Base-by-base conservation (phyloP, 805 yeast species). In the Lachancea meyersii region DNA sequence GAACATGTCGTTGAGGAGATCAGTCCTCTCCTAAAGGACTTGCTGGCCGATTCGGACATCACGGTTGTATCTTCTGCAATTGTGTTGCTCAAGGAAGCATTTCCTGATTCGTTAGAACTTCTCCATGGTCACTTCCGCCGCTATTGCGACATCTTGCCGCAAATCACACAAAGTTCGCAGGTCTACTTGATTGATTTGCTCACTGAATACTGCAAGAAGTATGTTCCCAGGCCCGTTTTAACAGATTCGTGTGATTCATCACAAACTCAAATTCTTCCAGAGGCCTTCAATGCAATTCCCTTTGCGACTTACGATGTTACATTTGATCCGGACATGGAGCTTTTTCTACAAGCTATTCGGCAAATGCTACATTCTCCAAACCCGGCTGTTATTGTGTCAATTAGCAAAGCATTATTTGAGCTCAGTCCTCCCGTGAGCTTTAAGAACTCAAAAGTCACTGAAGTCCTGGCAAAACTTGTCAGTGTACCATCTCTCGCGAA, bases 131-230 rank as follows among this genome's bases (percentile, higher is more conserved):
- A 79, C 51, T 84, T 73, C 57, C 72, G 84, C 23, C 71, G 79
- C 17, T 72, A 73, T 38, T 78, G 86, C 45, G 55, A 65, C 1
- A 61, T 70, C 24, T 48, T 77, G 21, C 49, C 55, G 0, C 68
- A 72, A 1, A 68, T 91, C 42, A 95, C 88, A 45, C 82, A 80
- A 41, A 86, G 88, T 83, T 65, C 86, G 7, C 88, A 84, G 54
- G 60, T 72, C 0, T 55, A 68, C 9, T 60, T 80, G 13, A 64
- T 86, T 17, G 85, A 84, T 37, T 51, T 85, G 4, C 65, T 89
- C 38, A 74, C 81, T 0, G 76, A 77, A 40, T 93, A 93, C 59
- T 68, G 78, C 26, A 73, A 88, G 41, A 51, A 62, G 6, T 88
- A 71, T 56, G 55, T 88, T 28, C 73, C 79, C 3, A 66, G 71